These are phyloP conservation scores for Trametes sp. DNA, from an alignment of 1,284 basidiomycete species.

Conservation along the genomic window DNA sequence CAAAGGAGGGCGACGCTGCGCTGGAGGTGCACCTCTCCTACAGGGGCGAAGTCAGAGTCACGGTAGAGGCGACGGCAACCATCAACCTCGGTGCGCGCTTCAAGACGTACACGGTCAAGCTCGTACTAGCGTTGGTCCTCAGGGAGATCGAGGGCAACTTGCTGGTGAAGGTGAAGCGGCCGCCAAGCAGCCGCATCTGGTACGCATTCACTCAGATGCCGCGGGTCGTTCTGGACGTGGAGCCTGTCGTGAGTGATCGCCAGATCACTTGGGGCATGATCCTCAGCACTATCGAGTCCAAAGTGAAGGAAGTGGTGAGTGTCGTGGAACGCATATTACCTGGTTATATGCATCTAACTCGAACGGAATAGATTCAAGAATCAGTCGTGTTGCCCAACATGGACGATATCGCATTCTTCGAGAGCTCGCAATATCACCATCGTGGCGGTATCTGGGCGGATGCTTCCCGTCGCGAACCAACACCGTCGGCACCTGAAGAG, in stretches of 20 bases:
- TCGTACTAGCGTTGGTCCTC: constrained; percentile 88
- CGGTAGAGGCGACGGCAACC: constrained; percentile 87
- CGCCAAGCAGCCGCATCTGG: constrained; percentile 96
- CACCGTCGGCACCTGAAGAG: constrained; percentile 27
- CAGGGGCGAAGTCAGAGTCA: constrained; percentile 89
- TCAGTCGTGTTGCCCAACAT: constrained; percentile 96
- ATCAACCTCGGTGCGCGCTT: constrained; percentile 85
- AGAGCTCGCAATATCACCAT: constrained; percentile 68
- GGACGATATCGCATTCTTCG: constrained; percentile 97
- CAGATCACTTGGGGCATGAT: constrained; percentile 96
- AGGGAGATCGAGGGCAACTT: constrained; percentile 92
- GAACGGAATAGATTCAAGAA: constrained; percentile 78
- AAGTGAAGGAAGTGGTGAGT: constrained; percentile 88
- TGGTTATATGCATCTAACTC: not conserved
- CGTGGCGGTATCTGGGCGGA: constrained; percentile 94
- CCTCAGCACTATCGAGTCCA: constrained; percentile 87
- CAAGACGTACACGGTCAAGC: constrained; percentile 89
- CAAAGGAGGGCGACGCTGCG: constrained; percentile 89
- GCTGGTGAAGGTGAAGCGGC: constrained; percentile 91
- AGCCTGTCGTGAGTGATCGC: constrained; percentile 92
- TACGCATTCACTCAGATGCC: constrained; percentile 97
- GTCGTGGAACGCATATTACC: constrained; percentile 2
- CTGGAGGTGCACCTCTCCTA: constrained; percentile 88
- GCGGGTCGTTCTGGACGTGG: constrained; percentile 87
- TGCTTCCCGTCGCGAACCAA: constrained; percentile 62